Conservation (phyloP, 2,329 filamentous ascomycete genomes). For the Chaetomiaceae sp. region DNA sequence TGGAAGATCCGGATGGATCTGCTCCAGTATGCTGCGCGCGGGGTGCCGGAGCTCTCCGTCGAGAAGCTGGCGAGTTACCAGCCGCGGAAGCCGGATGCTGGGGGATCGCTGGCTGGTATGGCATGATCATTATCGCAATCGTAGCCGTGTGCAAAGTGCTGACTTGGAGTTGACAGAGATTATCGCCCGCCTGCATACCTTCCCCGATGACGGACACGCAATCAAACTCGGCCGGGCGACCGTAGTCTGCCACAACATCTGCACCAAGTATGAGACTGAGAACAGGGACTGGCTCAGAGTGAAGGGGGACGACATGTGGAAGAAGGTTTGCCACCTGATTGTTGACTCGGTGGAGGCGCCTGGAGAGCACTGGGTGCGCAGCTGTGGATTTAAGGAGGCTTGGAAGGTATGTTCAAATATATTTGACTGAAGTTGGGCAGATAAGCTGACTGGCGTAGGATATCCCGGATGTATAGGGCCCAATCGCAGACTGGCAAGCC, state of each 20-base stretch:
- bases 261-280: conserved; percentile 40
- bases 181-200: conserved; percentile 42
- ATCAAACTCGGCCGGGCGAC: conserved; percentile 71
- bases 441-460: conserved; percentile 11
- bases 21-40: conserved; percentile 66
- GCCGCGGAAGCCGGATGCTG: conserved; percentile 39
- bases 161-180: conserved; percentile 33
- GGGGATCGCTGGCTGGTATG: conserved; percentile 40
- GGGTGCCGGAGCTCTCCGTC: conserved; percentile 55
- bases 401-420: conserved; percentile 47
- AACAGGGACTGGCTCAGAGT: conserved; percentile 49
- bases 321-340: conserved; percentile 55
- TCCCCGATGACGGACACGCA: conserved; percentile 75
- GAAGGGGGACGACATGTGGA: conserved; percentile 55
- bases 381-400: conserved; percentile 59
- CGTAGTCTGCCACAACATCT: conserved; percentile 55
- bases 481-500: neutral
- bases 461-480: conserved; percentile 10
- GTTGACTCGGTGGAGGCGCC: conserved; percentile 56
- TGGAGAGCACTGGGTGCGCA: conserved; percentile 55
- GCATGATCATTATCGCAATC: neutral
- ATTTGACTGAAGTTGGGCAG: neutral
- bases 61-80: conserved; percentile 58
- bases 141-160: neutral
- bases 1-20: conserved; percentile 78